Percentiles rank a stretch among this genome's conserved stretches.
These are phyloP conservation scores for Spirogloea muscicola DNA, from an alignment of 139 green algal genomes.

Conservation along the genomic window DNA sequence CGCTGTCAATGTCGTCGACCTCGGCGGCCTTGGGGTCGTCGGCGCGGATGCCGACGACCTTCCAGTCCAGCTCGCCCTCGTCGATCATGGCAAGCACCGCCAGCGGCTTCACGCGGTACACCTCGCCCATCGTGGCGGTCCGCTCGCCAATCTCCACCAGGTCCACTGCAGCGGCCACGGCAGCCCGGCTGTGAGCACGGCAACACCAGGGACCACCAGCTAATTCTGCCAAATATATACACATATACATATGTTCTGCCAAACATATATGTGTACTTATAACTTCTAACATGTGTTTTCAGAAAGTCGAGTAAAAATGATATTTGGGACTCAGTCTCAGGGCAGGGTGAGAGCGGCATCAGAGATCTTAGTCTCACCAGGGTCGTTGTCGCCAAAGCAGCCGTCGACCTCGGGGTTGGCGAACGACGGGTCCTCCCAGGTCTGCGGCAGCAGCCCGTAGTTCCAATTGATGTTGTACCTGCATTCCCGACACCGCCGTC, in stretches of 20 bases:
- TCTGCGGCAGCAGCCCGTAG: conserved; percentile 98
- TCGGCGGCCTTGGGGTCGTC: conserved; percentile 86
- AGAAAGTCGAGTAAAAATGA: too few relatives aligned
- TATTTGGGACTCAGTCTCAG: too few relatives aligned
- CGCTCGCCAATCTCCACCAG: conserved; percentile 91
- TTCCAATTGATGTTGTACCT: conserved; percentile 99
- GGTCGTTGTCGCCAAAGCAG: conserved; percentile 90
- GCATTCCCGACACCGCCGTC: conserved; percentile 10
- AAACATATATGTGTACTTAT: too few relatives aligned
- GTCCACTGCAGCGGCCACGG: conserved; percentile 82
- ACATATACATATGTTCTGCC: too few relatives aligned
- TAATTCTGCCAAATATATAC: too few relatives aligned
- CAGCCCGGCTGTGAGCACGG: too few relatives aligned
- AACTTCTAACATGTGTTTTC: too few relatives aligned
- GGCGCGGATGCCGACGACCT: conserved; percentile 85
- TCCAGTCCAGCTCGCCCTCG: conserved; percentile 99
- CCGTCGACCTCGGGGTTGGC: conserved; percentile 66
- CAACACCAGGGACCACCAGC: too few relatives aligned
- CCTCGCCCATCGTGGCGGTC: conserved; percentile 71
- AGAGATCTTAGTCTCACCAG: conserved; percentile 47
- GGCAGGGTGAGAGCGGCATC: too few relatives aligned
- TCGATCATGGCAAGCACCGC: conserved; percentile 97
- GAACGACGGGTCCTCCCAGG: conserved; percentile 84
- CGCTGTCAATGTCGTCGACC: conserved; percentile 92
- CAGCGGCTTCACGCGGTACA: conserved; percentile 75